phyloP scores from a whole-genome alignment of 2,329 filamentous ascomycete genomes.

The Phialocephala subalpina region DNA sequence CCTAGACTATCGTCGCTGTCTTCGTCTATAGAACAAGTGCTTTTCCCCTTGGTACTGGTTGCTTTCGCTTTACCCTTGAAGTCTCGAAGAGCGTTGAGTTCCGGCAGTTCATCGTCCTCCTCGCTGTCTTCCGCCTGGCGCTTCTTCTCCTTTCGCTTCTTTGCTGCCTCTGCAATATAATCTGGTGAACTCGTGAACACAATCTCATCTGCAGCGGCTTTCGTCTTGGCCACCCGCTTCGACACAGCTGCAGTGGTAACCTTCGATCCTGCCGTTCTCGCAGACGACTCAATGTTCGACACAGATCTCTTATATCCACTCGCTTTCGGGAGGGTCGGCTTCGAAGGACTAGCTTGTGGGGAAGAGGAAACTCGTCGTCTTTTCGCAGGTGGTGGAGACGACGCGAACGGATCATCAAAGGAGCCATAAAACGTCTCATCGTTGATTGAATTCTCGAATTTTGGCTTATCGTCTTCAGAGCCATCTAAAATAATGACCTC shows the following conservation, averaged over 20 bases:
- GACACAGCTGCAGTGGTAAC: conserved; percentile 33
- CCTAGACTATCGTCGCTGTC: not conserved
- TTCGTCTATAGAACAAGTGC: not conserved
- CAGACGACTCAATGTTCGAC: conserved; percentile 48
- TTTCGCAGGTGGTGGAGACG: conserved; percentile 37
- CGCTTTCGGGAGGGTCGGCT: conserved; percentile 9
- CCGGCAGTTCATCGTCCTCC: conserved; percentile 27
- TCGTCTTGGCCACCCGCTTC: conserved; percentile 46
- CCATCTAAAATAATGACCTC: conserved; percentile 50
- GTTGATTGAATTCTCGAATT: not conserved
- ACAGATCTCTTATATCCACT: conserved; percentile 34
- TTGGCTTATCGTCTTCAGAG: conserved; percentile 49
- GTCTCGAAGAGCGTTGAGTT: not conserved
- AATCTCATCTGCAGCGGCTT: conserved; percentile 38
- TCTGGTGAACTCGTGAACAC: conserved; percentile 44
- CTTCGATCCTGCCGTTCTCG: conserved; percentile 33
- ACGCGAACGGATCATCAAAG: conserved; percentile 22
- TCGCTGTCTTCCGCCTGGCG: conserved; percentile 19
- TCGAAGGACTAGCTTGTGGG: conserved; percentile 19
- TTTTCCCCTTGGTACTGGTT: not conserved
- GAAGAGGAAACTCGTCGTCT: conserved; percentile 42
- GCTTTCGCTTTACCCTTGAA: not conserved
- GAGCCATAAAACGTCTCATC: too few species aligned
- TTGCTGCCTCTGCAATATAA: conserved; percentile 29
- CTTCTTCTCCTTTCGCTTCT: conserved; percentile 28